Evolutionary conservation across 345 rosid genomes (phyloP), one percentile per base, ranked within the genome.

Genomic region (Firmiana major): DNA sequence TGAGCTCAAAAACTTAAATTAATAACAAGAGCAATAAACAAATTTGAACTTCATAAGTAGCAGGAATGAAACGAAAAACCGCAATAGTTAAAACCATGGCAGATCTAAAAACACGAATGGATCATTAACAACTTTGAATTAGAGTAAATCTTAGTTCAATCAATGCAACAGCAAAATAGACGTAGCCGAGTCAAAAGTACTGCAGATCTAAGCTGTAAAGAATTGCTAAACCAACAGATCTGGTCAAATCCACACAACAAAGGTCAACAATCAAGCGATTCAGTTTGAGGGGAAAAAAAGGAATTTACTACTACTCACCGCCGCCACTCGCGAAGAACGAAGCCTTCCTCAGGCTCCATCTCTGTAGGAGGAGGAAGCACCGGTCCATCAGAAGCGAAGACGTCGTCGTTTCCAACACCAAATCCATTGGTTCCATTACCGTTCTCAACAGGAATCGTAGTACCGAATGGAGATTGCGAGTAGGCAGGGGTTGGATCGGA

Each of bases 311-410:
- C 43, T 51, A 69, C 93, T 90, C 64, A 91, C 97, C 92, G 91
- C 40, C 97, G 90, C 97, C 97, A 91, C 79, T 91, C 94, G 40
- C 92, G 92, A 58, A 91, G 87, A 62, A 87, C 89, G 51, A 64
- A 81, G 12, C 93, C 94, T 83, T 88, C 91, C 79, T 91, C 97
- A 2, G 89, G 77, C 79, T 71, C 84, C 93, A 91, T 84, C 77
- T 91, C 93, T 53, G 72, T 34, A 16, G 92, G 97, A 24, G 92
- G 90, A 60, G 93, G 97, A 77, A 91, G 93, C 74, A 91, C 70
- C 17, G 93, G 93, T 1, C 92, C 97, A 75, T 88, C 93, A 11
- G 89, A 73, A 60, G 71, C 77, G 76, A 91, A 91, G 15, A 86
- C 45, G 57, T 75, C 82, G 13, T 81, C 88, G 38, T 77, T 79